phyloP scores from a whole-genome alignment of 2,329 filamentous ascomycete species.

The Calonectria naviculata region DNA sequence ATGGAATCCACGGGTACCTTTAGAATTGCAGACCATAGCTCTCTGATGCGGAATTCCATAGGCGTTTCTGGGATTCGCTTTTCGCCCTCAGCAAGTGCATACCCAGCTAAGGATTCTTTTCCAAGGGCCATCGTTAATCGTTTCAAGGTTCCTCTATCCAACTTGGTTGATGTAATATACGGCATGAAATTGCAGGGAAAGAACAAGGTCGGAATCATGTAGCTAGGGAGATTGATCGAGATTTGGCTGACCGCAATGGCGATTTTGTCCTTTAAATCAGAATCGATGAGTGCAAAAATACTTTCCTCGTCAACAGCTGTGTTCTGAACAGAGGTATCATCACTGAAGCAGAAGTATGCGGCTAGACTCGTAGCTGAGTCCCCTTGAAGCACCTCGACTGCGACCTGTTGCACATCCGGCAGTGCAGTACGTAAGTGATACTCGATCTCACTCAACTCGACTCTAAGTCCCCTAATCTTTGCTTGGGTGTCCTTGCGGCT shows the following conservation, averaged over 20 bases:
- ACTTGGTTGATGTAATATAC: constrained; percentile 12
- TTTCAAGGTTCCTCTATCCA: constrained; percentile 14
- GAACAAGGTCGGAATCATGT: not conserved
- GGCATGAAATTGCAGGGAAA: not conserved
- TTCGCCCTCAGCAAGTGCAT: not conserved
- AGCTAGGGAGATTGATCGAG: not conserved
- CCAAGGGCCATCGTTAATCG: not conserved
- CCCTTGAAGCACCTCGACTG: not conserved
- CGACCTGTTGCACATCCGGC: not conserved
- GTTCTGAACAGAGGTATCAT: not conserved
- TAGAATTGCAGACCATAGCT: constrained; percentile 52
- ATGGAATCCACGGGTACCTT: constrained; percentile 31
- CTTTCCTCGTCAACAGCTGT: not conserved
- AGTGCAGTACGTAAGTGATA: not conserved
- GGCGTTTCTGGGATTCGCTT: constrained; percentile 5
- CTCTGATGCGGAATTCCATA: constrained; percentile 38
- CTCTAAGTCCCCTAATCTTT: constrained; percentile 64
- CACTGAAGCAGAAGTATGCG: not conserved
- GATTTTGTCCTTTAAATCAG: not conserved
- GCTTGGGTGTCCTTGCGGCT: constrained; percentile 59
- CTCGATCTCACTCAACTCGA: not conserved
- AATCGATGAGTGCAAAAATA: not conserved
- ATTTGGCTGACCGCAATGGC: not conserved
- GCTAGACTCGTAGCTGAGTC: not conserved
- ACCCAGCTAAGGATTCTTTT: constrained; percentile 1